Evolutionary conservation across 192 early-diverging fungal genomes (phyloP).

Genomic region (Podochytrium sp.): DNA sequence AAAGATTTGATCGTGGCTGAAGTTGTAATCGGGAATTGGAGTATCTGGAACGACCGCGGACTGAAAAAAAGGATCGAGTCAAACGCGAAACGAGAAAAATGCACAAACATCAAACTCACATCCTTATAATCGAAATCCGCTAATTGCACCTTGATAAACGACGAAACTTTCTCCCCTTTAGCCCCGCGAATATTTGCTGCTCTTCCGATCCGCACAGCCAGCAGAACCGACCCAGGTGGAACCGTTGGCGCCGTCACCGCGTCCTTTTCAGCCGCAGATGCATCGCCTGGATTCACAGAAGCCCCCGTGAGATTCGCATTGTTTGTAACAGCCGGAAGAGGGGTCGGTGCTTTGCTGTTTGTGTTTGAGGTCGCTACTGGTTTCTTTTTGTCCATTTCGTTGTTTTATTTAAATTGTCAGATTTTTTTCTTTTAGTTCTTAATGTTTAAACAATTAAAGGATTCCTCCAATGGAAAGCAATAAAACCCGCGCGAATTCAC

Average conservation of each 20-base stretch:
- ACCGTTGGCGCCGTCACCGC: neutral
- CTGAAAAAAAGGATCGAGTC: conserved; percentile 14
- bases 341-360: neutral
- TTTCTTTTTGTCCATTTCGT: neutral
- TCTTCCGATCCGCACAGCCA: conserved; percentile 45
- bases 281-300: neutral
- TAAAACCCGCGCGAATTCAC: no score
- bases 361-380: neutral
- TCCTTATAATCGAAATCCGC: conserved; percentile 64
- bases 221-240: conserved; percentile 1
- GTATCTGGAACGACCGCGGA: conserved; percentile 53
- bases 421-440: neutral
- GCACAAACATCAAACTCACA: conserved; percentile 31
- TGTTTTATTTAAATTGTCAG: neutral
- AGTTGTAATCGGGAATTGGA: conserved; percentile 55
- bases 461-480: no score
- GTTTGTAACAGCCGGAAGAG: neutral
- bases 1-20: conserved; percentile 47
- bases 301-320: no score
- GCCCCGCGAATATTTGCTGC: conserved; percentile 53
- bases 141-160: conserved; percentile 59
- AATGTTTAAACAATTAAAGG: no score
- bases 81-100: neutral
- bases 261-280: neutral
- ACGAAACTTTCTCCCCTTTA: conserved; percentile 57